These are phyloP conservation scores for Teunomyces lycoperdinae DNA, from an alignment of 805 yeast genomes.

Conservation along the genomic window DNA sequence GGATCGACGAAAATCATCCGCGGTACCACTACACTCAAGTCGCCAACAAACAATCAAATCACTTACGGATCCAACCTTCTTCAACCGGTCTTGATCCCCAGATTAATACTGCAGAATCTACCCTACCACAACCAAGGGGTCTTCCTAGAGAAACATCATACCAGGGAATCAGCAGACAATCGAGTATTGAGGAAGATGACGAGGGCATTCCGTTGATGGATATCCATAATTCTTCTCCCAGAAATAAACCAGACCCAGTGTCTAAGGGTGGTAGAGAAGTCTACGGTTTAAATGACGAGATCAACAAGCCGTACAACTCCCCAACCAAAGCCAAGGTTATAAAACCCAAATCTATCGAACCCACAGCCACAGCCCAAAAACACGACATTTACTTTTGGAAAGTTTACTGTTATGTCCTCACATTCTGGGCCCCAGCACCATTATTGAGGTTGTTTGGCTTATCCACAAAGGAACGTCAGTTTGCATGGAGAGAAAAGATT, in stretches of 20 bases:
- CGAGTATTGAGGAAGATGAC: slow-evolving; percentile 16
- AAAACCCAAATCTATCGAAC: slow-evolving; percentile 8
- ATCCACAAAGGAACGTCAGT: slow-evolving; percentile 74
- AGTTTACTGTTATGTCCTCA: slow-evolving; percentile 71
- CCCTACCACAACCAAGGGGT: slow-evolving; percentile 12
- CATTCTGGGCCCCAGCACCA: slow-evolving; percentile 91
- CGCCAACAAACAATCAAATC: slow-evolving; percentile 61
- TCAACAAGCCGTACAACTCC: slow-evolving; percentile 18
- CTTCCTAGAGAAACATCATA: slow-evolving; percentile 2
- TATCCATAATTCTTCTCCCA: slow-evolving; percentile 19
- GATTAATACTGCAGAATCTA: slow-evolving; percentile 20
- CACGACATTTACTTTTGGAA: slow-evolving; percentile 62
- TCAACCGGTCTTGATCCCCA: slow-evolving; percentile 67
- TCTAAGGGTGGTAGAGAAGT: slow-evolving; percentile 45
- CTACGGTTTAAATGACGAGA: slow-evolving; percentile 63
- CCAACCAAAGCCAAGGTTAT: slow-evolving; percentile 22
- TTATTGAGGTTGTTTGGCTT: slow-evolving; percentile 71
- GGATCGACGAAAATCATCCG: slow-evolving; percentile 65
- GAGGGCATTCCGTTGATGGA: slow-evolving; percentile 47
- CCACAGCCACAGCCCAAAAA: slow-evolving; percentile 11
- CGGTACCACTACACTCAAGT: slow-evolving; percentile 75
- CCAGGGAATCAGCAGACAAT: slow-evolving; percentile 4
- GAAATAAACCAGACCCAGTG: not conserved
- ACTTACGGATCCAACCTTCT: slow-evolving; percentile 64
- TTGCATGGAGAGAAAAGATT: slow-evolving; percentile 97